Conservation (phyloP, 2,329 filamentous ascomycete species). For the Conoideocrella luteorostrata region DNA sequence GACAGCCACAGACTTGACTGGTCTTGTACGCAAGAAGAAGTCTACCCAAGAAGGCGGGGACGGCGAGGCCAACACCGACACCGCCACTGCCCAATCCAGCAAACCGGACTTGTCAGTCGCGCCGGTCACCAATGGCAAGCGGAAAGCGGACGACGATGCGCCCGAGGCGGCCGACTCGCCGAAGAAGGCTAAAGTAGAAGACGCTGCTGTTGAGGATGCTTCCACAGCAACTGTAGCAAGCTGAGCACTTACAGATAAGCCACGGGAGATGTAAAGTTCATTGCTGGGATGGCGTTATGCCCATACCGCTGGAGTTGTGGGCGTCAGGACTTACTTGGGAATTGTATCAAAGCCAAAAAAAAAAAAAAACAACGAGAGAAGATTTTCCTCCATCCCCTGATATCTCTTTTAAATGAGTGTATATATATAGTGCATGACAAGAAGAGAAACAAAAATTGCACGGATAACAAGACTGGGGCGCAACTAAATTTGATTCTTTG, state of each 20-base stretch:
- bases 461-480: not conserved
- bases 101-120: conserved; percentile 10
- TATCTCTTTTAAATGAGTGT: no score
- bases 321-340: no score
- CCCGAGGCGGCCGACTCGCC: conserved; percentile 20
- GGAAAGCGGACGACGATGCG: conserved; percentile 26
- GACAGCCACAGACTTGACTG: conserved; percentile 64
- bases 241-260: not conserved
- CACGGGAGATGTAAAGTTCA: no score
- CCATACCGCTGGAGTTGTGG: no score
- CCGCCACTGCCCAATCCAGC: no score
- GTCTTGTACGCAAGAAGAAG: conserved; percentile 70
- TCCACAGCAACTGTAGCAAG: no score
- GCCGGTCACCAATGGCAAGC: conserved; percentile 31
- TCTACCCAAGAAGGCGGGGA: conserved; percentile 25
- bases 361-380: no score
- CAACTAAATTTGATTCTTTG: not conserved
- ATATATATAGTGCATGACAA: no score
- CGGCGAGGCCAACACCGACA: no score
- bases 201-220: not conserved
- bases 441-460: not conserved
- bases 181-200: conserved; percentile 31
- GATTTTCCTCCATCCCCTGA: no score
- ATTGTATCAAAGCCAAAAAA: no score
- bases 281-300: no score